A percentile compares a stretch with the other conserved stretches of the same genome.
Conservation (phyloP, 2,329 filamentous ascomycete species). For the Aspergillus neotritici region DNA sequence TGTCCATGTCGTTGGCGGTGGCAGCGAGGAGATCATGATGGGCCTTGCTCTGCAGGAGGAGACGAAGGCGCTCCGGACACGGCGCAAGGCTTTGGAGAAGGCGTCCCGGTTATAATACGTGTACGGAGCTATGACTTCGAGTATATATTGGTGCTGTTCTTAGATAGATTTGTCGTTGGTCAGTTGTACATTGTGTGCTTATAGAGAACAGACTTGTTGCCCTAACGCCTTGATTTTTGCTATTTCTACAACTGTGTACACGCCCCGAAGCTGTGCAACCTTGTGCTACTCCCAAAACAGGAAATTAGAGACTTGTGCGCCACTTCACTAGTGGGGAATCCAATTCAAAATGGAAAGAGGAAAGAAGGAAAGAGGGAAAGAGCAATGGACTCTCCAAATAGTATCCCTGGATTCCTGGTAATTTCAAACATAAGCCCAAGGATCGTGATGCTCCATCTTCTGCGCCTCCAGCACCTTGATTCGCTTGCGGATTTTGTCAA, state of each 20-base stretch:
- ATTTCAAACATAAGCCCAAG: background rate
- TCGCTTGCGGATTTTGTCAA: background rate
- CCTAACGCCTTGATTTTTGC: no score
- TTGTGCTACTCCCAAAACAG: no score
- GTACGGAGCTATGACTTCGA: background rate
- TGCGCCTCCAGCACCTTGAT: background rate
- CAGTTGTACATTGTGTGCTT: no score
- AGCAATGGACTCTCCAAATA: background rate
- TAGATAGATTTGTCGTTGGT: no score
- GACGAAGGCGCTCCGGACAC: slow-evolving; percentile 25
- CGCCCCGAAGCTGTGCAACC: no score
- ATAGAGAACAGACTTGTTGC: no score
- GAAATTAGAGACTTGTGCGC: no score
- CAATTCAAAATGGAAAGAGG: no score
- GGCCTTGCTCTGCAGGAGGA: slow-evolving; percentile 30
- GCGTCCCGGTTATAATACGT: slow-evolving; percentile 18
- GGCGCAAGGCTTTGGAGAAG: slow-evolving; percentile 24
- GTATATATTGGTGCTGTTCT: background rate
- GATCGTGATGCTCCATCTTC: background rate
- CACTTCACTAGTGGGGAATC: no score
- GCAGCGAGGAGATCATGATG: slow-evolving; percentile 38
- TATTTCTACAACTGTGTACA: no score
- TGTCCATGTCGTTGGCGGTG: slow-evolving; percentile 41
- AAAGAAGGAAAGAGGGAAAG: background rate
- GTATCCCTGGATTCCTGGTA: background rate